These are phyloP conservation scores for Edaphochlamys debaryana DNA, from an alignment of 139 green algal genomes.

Conservation along the genomic window DNA sequence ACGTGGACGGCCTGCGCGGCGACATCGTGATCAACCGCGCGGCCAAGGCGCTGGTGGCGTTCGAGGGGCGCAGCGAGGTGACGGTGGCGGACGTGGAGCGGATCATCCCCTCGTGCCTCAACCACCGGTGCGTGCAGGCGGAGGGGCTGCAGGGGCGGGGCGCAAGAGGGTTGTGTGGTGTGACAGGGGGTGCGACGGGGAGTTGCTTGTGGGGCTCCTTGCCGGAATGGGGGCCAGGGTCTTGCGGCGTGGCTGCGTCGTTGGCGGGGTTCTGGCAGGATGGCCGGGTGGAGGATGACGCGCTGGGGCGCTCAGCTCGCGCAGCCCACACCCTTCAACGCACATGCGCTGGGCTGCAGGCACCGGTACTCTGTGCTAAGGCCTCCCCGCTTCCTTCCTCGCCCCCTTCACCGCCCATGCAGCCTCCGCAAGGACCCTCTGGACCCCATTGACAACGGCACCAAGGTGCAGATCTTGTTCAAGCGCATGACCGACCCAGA, in stretches of 20 bases:
- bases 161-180: not conserved
- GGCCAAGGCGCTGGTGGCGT: conserved; percentile 83
- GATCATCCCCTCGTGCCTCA: conserved; percentile 84
- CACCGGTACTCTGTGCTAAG: not conserved
- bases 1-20: conserved; percentile 93
- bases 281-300: no score
- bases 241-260: no score
- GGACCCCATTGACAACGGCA: conserved; percentile 89
- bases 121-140: conserved; percentile 74
- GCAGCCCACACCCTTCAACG: no score
- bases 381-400: not conserved
- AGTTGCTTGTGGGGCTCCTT: no score
- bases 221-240: no score
- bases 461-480: conserved; percentile 84
- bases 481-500: conserved; percentile 75
- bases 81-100: conserved; percentile 79
- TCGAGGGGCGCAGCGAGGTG: conserved; percentile 79
- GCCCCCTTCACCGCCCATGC: not conserved
- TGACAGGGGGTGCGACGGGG: not conserved
- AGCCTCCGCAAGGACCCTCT: conserved; percentile 93
- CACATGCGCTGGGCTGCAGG: no score
- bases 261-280: no score
- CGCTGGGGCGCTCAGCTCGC: no score
- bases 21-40: conserved; percentile 92
- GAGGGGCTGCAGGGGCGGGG: not conserved